phyloP scores from a whole-genome alignment of 352 stramenopile species.

The Globisporangium acanthophoron region DNA sequence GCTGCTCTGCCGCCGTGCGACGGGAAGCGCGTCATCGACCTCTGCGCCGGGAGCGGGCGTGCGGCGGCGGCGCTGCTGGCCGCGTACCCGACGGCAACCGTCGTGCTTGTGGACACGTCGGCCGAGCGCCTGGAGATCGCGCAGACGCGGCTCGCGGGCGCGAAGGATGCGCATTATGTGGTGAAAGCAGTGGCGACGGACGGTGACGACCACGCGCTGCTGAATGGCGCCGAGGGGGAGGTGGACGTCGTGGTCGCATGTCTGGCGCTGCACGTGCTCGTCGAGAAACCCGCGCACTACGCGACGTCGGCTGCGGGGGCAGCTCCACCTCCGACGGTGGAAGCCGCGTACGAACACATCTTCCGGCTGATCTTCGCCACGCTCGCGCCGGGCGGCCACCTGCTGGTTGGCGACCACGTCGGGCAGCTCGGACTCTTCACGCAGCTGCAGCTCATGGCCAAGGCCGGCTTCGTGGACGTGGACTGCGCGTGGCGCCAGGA shows the following conservation, averaged over 20 bases:
- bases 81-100: slow-evolving; percentile 49
- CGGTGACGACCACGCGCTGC: slow-evolving; percentile 5
- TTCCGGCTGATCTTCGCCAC: slow-evolving; percentile 51
- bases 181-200: slow-evolving; percentile 7
- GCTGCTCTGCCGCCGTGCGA: slow-evolving; percentile 56
- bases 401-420: slow-evolving; percentile 71
- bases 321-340: slow-evolving; percentile 3
- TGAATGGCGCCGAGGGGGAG: slow-evolving; percentile 12
- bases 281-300: slow-evolving; percentile 53
- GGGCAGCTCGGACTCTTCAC: slow-evolving; percentile 56
- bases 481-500: slow-evolving; percentile 67
- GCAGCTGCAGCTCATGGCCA: slow-evolving; percentile 52
- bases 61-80: slow-evolving; percentile 41
- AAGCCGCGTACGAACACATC: slow-evolving; percentile 40
- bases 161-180: slow-evolving; percentile 23
- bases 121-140: slow-evolving; percentile 51
- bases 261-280: slow-evolving; percentile 65
- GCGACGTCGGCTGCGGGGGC: neutral
- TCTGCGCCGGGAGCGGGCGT: slow-evolving; percentile 63
- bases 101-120: slow-evolving; percentile 59
- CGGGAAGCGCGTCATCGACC: slow-evolving; percentile 46
- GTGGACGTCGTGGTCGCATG: slow-evolving; percentile 60
- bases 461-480: slow-evolving; percentile 62
- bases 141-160: slow-evolving; percentile 25
- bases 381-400: slow-evolving; percentile 52